A percentile compares a stretch with the other conserved stretches of the same genome.
Evolutionary conservation across 1,139 yeast species (phyloP).

Genomic region (Nadsonia starkeyi-henricii): DNA sequence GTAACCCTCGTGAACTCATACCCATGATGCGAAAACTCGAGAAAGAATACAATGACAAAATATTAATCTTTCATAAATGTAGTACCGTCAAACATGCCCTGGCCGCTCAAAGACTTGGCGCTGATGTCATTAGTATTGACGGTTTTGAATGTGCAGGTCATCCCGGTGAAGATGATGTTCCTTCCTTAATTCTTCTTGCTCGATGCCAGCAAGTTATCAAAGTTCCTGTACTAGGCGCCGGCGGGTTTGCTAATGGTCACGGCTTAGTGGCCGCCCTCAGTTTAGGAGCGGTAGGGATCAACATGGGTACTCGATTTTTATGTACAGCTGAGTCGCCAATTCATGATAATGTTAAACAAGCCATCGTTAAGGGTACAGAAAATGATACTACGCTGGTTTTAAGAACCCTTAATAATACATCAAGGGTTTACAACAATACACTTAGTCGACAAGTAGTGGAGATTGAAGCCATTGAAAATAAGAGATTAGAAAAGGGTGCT

Average conservation of each 20-base stretch:
- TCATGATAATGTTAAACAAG: slow-evolving; percentile 21
- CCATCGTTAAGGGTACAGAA: slow-evolving; percentile 21
- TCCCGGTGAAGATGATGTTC: slow-evolving; percentile 25
- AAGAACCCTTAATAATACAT: slow-evolving; percentile 21
- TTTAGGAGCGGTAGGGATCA: slow-evolving; percentile 23
- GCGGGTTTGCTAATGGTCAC: slow-evolving; percentile 25
- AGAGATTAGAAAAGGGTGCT: slow-evolving; percentile 10
- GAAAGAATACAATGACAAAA: slow-evolving; percentile 11
- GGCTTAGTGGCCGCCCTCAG: slow-evolving; percentile 25
- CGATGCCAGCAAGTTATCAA: slow-evolving; percentile 18
- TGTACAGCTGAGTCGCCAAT: slow-evolving; percentile 24
- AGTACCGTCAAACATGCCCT: slow-evolving; percentile 21
- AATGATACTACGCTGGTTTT: slow-evolving; percentile 21
- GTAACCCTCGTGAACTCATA: slow-evolving; percentile 16
- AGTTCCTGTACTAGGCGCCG: slow-evolving; percentile 24
- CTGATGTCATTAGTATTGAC: slow-evolving; percentile 23
- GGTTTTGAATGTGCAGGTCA: slow-evolving; percentile 27
- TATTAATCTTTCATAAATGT: slow-evolving; percentile 23
- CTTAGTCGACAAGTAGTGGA: slow-evolving; percentile 19
- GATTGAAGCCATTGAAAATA: slow-evolving; percentile 13
- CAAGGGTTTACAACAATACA: slow-evolving; percentile 21
- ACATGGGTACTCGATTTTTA: slow-evolving; percentile 26
- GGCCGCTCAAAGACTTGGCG: slow-evolving; percentile 23
- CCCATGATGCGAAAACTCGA: slow-evolving; percentile 7
- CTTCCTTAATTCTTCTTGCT: slow-evolving; percentile 20